A percentile compares a stretch with the other conserved stretches of the same genome.
Evolutionary conservation across 2,329 filamentous ascomycete species (phyloP).

Genomic region (Sphaceloma murrayae): DNA sequence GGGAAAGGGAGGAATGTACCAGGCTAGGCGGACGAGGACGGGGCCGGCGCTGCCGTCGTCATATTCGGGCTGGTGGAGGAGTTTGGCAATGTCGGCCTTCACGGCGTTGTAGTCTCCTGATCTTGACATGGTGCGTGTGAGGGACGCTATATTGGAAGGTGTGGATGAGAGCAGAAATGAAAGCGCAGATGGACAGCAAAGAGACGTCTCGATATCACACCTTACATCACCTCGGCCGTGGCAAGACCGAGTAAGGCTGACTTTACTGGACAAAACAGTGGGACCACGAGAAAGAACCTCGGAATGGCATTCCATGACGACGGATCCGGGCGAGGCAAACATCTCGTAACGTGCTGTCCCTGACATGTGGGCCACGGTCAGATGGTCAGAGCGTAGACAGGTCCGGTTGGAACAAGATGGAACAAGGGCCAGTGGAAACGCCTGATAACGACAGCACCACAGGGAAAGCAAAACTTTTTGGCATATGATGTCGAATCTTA

Average conservation of each 20-base stretch:
- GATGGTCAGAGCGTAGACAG: neutral
- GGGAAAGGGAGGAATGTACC: conserved; percentile 34
- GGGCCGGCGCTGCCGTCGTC: conserved; percentile 57
- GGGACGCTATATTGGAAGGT: too few species aligned
- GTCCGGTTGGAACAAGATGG: neutral
- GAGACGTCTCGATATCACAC: conserved; percentile 3
- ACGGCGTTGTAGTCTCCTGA: conserved; percentile 22
- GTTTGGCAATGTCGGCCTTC: conserved; percentile 20
- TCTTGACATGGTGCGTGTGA: conserved; percentile 17
- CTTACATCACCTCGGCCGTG: conserved; percentile 2
- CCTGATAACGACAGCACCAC: conserved; percentile 9
- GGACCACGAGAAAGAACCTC: conserved; percentile 8
- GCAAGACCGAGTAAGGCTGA: neutral
- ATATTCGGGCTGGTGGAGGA: conserved; percentile 46
- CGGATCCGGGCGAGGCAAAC: neutral
- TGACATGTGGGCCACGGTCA: conserved; percentile 11
- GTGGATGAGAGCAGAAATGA: neutral
- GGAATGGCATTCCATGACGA: neutral
- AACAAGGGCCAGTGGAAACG: conserved; percentile 8
- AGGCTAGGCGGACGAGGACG: conserved; percentile 54
- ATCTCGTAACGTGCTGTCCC: neutral
- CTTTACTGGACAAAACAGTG: conserved; percentile 5
- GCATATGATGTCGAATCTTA: conserved; percentile 15
- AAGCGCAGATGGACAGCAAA: conserved; percentile 1
- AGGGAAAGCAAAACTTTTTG: conserved; percentile 14